phyloP scores from a whole-genome alignment of 352 stramenopile species.

The Lagenidium giganteum region DNA sequence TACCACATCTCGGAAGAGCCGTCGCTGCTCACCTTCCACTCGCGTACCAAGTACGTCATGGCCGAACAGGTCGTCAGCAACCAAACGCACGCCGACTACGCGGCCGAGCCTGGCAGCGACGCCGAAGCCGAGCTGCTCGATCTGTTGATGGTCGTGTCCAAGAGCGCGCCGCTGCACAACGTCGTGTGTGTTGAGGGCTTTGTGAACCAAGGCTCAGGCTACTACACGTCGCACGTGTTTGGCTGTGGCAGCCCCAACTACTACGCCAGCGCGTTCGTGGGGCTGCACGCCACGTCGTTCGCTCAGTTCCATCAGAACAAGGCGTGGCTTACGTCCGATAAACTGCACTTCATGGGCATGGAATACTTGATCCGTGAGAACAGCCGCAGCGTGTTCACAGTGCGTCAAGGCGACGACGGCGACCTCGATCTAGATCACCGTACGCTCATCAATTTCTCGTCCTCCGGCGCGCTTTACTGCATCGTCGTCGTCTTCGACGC shows the following conservation, averaged over 20 bases:
- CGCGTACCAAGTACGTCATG: neutral
- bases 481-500: slow-evolving; percentile 15
- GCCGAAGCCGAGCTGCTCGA: slow-evolving; percentile 20
- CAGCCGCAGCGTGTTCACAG: slow-evolving; percentile 10
- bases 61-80: neutral
- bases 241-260: slow-evolving; percentile 15
- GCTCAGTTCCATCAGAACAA: slow-evolving; percentile 21
- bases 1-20: slow-evolving; percentile 23
- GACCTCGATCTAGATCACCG: slow-evolving; percentile 7
- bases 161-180: slow-evolving; percentile 12
- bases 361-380: slow-evolving; percentile 24
- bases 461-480: slow-evolving; percentile 16
- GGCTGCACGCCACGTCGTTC: slow-evolving; percentile 8
- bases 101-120: slow-evolving; percentile 6
- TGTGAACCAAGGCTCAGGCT: neutral
- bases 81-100: slow-evolving; percentile 5
- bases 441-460: slow-evolving; percentile 21
- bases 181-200: slow-evolving; percentile 19
- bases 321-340: slow-evolving; percentile 16
- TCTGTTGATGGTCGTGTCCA: slow-evolving; percentile 18
- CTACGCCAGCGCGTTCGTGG: slow-evolving; percentile 18
- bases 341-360: slow-evolving; percentile 20
- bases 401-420: slow-evolving; percentile 1
- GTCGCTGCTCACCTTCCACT: slow-evolving; percentile 3
- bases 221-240: slow-evolving; percentile 15